Percentiles rank a stretch among this genome's conserved stretches.
Evolutionary conservation across 768 basidiomycete genomes (phyloP).

Genomic region (Mrakia gelida): DNA sequence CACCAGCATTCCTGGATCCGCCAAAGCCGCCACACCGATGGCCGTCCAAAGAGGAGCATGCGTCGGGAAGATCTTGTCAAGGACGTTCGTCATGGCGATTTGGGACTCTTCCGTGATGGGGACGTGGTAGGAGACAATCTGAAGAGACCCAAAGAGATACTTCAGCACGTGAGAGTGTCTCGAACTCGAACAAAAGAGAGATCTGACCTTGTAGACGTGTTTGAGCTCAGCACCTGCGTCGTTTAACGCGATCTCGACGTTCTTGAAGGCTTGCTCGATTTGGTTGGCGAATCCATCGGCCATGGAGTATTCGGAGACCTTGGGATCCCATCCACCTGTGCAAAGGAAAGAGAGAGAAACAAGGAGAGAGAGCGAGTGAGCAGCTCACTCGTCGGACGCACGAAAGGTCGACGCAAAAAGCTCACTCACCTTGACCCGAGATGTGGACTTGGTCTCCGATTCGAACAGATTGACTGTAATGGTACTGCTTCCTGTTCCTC

Average conservation of each 20-base stretch:
- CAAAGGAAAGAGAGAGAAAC: no score
- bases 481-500: not conserved
- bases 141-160: not conserved
- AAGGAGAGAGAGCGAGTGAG: no score
- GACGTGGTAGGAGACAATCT: constrained; percentile 24
- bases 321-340: not conserved
- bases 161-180: not conserved
- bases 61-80: not conserved
- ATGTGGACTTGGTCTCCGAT: constrained; percentile 12
- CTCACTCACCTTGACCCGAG: not conserved
- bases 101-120: not conserved
- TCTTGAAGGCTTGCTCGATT: constrained; percentile 30
- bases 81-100: not conserved
- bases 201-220: not conserved
- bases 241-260: constrained; percentile 25
- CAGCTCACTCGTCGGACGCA: no score
- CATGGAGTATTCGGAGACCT: not conserved
- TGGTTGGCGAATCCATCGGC: not conserved
- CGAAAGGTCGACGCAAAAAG: not conserved
- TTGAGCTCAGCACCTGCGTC: not conserved
- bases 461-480: constrained; percentile 6
- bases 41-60: constrained; percentile 10
- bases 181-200: no score
- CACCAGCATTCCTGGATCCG: constrained; percentile 4
- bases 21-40: not conserved